Base-by-base conservation (phyloP, 2,329 filamentous ascomycete genomes). In the Xylariaceae sp. region DNA sequence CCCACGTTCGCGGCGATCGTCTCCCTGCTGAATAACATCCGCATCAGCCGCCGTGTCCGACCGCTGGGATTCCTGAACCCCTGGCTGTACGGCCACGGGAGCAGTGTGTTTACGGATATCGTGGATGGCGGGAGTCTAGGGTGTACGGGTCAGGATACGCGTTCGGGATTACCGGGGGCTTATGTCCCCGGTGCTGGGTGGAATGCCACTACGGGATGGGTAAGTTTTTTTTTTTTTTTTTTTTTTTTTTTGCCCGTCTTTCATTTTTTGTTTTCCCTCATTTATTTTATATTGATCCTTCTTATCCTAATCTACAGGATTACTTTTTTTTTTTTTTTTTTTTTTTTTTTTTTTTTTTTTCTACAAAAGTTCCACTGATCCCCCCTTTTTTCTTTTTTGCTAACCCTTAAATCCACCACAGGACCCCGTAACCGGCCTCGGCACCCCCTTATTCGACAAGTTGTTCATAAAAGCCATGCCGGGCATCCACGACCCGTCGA, bases 1-100 rank as follows among this genome's bases (percentile, higher is more conserved):
- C 54, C 54, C 7, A 40, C 55, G 2, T 57, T 57, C 35, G 51
- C 55, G 19, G 51, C 46, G 11, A 31, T 54, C 11, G 41, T 57
- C 2, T 31, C 55, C 6, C 43, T 51, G 30, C n/a, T 57, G 3
- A 57, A 57, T 26, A 54, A 57, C 26, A 48, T 47, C 1, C 55
- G 47, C 7, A 44, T 57, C 9, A 35, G n/a, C 6, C 35, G 42
- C 3, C 43, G 51, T 1, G 32, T 40, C 2, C 26, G 32, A 27
- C 50, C 50, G 1, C 40, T 57, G 3, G 55, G 55, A 2, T 54
- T 57, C 37, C 39, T 56, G 0, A 57, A 57, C 19, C 55, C 55
- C 4, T 57, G 55, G 55, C 46, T 55, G 84, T 84, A 87, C 62
- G 74, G 87, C 9, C 71, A 83, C 1, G 81, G 81, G 49, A 89